phyloP scores from a whole-genome alignment of 768 basidiomycete genomes.

The Serendipita indica region DNA sequence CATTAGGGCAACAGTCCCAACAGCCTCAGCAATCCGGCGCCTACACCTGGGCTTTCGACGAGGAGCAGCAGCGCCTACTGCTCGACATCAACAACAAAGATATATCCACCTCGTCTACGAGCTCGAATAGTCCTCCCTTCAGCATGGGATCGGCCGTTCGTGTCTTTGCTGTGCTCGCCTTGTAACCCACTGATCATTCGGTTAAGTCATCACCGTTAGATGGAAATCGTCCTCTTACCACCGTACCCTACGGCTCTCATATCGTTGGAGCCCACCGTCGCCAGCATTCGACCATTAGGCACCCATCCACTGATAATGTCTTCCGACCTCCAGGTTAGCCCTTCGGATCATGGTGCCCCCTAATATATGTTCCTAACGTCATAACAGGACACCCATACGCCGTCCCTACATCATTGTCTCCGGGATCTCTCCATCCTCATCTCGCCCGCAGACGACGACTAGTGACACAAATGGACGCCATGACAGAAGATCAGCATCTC shows the following conservation, averaged over 20 bases:
- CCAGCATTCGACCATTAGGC: background rate
- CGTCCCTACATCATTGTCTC: background rate
- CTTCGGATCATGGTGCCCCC: background rate
- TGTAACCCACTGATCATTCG: background rate
- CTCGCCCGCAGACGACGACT: background rate
- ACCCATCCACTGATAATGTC: background rate
- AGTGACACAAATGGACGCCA: background rate
- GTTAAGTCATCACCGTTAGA: background rate
- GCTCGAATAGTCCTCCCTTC: background rate
- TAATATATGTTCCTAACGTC: background rate
- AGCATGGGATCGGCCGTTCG: background rate
- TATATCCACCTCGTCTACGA: background rate
- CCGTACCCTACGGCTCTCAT: background rate
- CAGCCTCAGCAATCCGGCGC: background rate
- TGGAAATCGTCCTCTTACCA: background rate
- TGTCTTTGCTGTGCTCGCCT: background rate
- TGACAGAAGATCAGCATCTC: slow-evolving; percentile 1
- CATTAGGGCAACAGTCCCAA: too few relatives aligned
- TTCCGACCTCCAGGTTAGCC: background rate
- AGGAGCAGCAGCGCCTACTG: background rate
- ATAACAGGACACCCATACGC: slow-evolving; percentile 1
- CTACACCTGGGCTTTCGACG: background rate
- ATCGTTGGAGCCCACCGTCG: background rate
- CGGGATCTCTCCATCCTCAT: background rate
- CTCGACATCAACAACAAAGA: background rate